Evolutionary conservation across 1,284 basidiomycete genomes (phyloP).

Genomic region (Chiua sp.): DNA sequence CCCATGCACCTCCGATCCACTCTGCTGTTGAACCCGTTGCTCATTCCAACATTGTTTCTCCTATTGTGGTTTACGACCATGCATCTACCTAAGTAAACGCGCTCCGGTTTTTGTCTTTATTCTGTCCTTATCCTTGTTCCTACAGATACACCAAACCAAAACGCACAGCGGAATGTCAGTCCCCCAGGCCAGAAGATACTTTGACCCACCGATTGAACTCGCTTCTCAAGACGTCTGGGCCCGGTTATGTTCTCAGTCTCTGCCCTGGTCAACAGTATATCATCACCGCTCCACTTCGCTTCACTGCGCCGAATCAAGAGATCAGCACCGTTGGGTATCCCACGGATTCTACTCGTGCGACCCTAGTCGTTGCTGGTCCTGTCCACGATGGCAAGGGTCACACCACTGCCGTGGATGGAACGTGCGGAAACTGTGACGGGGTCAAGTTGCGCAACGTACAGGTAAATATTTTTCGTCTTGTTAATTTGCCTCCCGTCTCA

Average conservation of each 20-base stretch:
- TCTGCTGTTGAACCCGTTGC: background rate
- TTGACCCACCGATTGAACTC: constrained; percentile 71
- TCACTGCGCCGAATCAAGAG: constrained; percentile 72
- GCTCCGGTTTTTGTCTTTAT: background rate
- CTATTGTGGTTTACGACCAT: background rate
- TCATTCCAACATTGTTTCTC: background rate
- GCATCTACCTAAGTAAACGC: background rate
- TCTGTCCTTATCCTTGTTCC: background rate
- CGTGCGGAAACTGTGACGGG: constrained; percentile 59
- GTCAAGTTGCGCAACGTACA: constrained; percentile 74
- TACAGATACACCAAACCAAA: background rate
- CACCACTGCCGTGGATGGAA: constrained; percentile 74
- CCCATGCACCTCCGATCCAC: too few relatives aligned
- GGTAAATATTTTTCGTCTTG: constrained; percentile 42
- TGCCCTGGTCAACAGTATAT: constrained; percentile 68
- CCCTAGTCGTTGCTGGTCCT: constrained; percentile 61
- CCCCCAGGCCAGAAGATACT: constrained; percentile 63
- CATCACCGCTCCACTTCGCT: constrained; percentile 67
- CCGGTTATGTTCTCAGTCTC: constrained; percentile 67
- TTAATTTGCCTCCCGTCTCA: constrained; percentile 38
- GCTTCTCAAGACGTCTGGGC: constrained; percentile 66
- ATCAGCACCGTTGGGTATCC: constrained; percentile 82
- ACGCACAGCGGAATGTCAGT: constrained; percentile 44
- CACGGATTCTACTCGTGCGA: constrained; percentile 55
- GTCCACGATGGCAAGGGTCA: constrained; percentile 61